phyloP scores from a whole-genome alignment of 768 basidiomycete genomes.

The Lentinula lateritia region DNA sequence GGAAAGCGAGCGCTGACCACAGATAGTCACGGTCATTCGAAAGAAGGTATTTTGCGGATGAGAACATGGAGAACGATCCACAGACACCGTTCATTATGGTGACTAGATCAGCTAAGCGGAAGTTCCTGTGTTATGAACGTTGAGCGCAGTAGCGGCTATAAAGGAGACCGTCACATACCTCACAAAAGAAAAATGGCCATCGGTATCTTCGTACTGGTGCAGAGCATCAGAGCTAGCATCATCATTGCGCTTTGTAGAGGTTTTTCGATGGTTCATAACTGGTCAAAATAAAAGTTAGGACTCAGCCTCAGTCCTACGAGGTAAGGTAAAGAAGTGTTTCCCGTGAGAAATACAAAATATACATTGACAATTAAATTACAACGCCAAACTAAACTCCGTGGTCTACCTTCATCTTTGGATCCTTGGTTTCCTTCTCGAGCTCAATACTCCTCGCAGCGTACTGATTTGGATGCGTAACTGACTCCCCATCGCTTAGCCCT shows the following conservation, averaged over 20 bases:
- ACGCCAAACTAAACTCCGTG: no score
- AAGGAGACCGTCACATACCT: conserved; percentile 46
- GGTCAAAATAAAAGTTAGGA: not conserved
- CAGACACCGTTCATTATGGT: conserved; percentile 99
- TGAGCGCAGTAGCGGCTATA: conserved; percentile 12
- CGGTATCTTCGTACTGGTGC: conserved; percentile 81
- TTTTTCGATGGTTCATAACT: conserved; percentile 48
- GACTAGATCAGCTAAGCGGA: conserved; percentile 94
- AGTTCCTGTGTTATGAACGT: conserved; percentile 61
- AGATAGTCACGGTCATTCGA: conserved; percentile 76
- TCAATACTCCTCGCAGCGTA: conserved; percentile 75
- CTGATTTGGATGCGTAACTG: conserved; percentile 92
- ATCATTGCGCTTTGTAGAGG: conserved; percentile 21
- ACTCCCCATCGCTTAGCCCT: conserved; percentile 80
- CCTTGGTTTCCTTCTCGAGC: conserved; percentile 41
- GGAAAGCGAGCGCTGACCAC: conserved; percentile 83
- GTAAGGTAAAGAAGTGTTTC: not conserved
- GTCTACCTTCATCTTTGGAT: conserved; percentile 11
- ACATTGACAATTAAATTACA: not conserved
- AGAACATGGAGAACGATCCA: conserved; percentile 92
- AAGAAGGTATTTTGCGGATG: conserved; percentile 82
- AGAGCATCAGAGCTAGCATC: conserved; percentile 39
- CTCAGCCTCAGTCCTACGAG: not conserved
- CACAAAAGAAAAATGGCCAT: conserved; percentile 97
- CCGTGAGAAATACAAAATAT: not conserved